phyloP scores from a whole-genome alignment of 2,329 filamentous ascomycete species.

The Ilyonectria robusta region DNA sequence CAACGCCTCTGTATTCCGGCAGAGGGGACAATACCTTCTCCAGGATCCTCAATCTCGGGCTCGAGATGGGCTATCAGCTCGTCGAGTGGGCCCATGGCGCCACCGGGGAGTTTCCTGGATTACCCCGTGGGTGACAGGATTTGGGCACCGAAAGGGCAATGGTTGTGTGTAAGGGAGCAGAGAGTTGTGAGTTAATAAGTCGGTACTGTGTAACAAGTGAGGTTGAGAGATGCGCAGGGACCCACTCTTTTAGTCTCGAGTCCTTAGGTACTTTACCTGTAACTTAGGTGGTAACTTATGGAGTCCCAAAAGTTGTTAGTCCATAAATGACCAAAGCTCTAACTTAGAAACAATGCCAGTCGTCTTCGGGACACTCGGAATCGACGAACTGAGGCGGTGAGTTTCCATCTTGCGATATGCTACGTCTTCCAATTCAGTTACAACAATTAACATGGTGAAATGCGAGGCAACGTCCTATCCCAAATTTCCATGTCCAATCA shows the following conservation, averaged over 20 bases:
- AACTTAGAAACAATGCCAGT: background rate
- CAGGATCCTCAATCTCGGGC: slow-evolving; percentile 62
- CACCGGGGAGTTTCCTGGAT: background rate
- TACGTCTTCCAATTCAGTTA: background rate
- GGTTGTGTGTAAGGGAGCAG: background rate
- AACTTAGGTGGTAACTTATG: too few species aligned
- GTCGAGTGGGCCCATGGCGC: slow-evolving; percentile 35
- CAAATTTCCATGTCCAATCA: background rate
- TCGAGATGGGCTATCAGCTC: slow-evolving; percentile 54
- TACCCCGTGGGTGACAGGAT: background rate
- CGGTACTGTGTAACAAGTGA: background rate
- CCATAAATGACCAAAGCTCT: too few species aligned
- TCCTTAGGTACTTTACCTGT: too few species aligned
- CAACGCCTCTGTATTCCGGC: background rate
- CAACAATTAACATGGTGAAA: background rate
- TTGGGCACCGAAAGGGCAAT: background rate
- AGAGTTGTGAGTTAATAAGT: background rate
- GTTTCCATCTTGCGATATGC: background rate
- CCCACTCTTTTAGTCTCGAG: background rate
- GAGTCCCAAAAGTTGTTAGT: too few species aligned
- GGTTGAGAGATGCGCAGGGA: background rate
- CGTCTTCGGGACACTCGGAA: background rate
- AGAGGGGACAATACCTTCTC: slow-evolving; percentile 57
- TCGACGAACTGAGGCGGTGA: background rate
- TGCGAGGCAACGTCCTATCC: background rate